Conservation (phyloP, 2,329 filamentous ascomycete species). For the Plenodomus lindquistii region DNA sequence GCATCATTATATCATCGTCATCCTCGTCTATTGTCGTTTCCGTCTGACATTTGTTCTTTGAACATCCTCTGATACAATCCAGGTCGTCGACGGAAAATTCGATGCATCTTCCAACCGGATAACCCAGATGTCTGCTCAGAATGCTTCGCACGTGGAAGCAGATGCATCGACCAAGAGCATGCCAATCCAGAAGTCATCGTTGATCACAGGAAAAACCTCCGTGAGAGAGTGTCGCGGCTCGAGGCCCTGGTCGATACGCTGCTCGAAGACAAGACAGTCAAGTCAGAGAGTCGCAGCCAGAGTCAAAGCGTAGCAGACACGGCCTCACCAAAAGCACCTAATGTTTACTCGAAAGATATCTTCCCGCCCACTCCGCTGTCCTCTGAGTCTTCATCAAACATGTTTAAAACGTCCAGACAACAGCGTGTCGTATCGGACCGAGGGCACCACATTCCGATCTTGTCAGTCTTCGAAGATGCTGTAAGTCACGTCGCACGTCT, state of each 20-base stretch:
- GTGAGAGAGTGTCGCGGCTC: conserved; percentile 48
- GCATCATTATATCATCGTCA: conserved; percentile 4
- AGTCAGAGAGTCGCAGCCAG: conserved; percentile 31
- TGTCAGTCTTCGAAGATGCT: conserved; percentile 46
- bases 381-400: conserved; percentile 32
- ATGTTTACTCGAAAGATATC: conserved; percentile 26
- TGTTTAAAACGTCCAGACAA: conserved; percentile 18
- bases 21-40: not conserved
- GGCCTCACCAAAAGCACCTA: conserved; percentile 31
- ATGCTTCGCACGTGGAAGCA: conserved; percentile 50
- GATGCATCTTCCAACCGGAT: conserved; percentile 50
- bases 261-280: conserved; percentile 40
- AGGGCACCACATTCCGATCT: conserved; percentile 42
- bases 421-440: conserved; percentile 29
- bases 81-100: conserved; percentile 56
- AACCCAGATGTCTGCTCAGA: conserved; percentile 49
- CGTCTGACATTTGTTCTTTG: not conserved
- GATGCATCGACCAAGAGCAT: conserved; percentile 53
- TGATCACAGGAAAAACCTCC: conserved; percentile 49
- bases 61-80: conserved; percentile 23
- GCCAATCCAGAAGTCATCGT: conserved; percentile 46
- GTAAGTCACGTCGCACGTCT: conserved; percentile 22
- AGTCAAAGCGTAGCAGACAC: conserved; percentile 30
- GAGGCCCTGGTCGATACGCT: conserved; percentile 47
- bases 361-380: conserved; percentile 41